Percentiles rank a stretch among this genome's conserved stretches.
phyloP scores from a whole-genome alignment of 2,329 filamentous ascomycete species.

The Thelonectria olida region DNA sequence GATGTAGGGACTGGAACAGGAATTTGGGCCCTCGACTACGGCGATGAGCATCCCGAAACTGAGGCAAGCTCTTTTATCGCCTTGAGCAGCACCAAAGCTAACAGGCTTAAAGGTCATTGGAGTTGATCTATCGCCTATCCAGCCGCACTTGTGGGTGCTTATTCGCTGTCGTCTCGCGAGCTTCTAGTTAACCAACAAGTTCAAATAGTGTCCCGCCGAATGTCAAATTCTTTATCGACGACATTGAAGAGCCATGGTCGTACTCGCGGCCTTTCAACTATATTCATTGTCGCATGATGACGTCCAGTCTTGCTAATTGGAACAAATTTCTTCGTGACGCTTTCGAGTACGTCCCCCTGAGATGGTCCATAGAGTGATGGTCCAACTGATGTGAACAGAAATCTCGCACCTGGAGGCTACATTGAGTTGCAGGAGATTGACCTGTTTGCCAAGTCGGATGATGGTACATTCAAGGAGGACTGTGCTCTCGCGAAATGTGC shows the following conservation, averaged over 20 bases:
- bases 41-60: conserved; percentile 21
- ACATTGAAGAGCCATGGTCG: conserved; percentile 3
- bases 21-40: conserved; percentile 33
- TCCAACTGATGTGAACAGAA: neutral
- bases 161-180: neutral
- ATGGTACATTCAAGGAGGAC: conserved; percentile 7
- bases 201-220: conserved; percentile 28
- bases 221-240: conserved; percentile 5
- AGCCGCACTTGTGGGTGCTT: conserved; percentile 47
- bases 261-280: conserved; percentile 3
- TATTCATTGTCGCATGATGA: conserved; percentile 12
- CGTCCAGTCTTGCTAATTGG: conserved; percentile 3
- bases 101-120: conserved; percentile 46
- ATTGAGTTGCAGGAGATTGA: conserved; percentile 7
- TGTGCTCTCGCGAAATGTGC: conserved; percentile 16
- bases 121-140: conserved; percentile 66
- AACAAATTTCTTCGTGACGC: neutral
- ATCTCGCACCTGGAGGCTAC: conserved; percentile 6
- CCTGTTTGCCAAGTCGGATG: neutral
- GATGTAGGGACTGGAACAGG: conserved; percentile 33
- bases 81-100: neutral
- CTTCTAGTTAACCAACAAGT: neutral
- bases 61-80: neutral
- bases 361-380: too few relatives aligned
- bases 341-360: neutral